These are phyloP conservation scores for Phaffia australis DNA, from an alignment of 768 basidiomycete genomes.

Conservation along the genomic window DNA sequence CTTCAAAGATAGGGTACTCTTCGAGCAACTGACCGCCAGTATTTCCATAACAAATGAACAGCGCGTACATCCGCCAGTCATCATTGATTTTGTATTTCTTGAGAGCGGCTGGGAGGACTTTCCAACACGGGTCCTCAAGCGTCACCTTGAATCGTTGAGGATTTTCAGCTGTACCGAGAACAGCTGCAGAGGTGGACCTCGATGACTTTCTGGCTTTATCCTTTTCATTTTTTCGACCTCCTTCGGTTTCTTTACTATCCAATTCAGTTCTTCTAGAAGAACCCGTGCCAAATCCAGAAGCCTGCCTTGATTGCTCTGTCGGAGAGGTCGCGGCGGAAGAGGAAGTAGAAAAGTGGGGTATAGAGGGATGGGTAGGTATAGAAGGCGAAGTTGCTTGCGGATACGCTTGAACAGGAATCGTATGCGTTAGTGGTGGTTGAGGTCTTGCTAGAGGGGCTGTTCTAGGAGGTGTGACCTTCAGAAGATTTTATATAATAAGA, in stretches of 20 bases:
- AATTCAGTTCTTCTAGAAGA: too few relatives aligned
- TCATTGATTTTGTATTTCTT: conserved; percentile 99
- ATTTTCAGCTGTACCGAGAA: conserved; percentile 27
- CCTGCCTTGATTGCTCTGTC: too few relatives aligned
- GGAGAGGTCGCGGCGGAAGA: too few relatives aligned
- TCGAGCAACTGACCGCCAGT: conserved; percentile 51
- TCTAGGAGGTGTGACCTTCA: neutral
- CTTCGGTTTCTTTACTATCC: too few relatives aligned
- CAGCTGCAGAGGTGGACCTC: neutral
- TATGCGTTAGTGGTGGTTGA: neutral
- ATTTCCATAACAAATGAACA: conserved; percentile 97
- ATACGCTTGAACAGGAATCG: too few relatives aligned
- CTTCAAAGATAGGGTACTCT: neutral
- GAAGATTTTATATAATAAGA: neutral
- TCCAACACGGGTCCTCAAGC: conserved; percentile 95
- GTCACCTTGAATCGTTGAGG: conserved; percentile 82
- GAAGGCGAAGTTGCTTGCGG: too few relatives aligned
- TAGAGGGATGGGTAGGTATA: too few relatives aligned
- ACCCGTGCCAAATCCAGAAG: too few relatives aligned
- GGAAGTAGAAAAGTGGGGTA: too few relatives aligned
- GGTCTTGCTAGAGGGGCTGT: neutral
- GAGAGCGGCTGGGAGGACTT: conserved; percentile 90
- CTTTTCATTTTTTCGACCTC: too few relatives aligned
- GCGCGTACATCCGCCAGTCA: conserved; percentile 97
- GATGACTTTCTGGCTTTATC: neutral